Percentiles rank a stretch among this genome's conserved stretches.
These are phyloP conservation scores for Botrytis sinoallii DNA, from an alignment of 2,329 filamentous ascomycete species.

Conservation along the genomic window DNA sequence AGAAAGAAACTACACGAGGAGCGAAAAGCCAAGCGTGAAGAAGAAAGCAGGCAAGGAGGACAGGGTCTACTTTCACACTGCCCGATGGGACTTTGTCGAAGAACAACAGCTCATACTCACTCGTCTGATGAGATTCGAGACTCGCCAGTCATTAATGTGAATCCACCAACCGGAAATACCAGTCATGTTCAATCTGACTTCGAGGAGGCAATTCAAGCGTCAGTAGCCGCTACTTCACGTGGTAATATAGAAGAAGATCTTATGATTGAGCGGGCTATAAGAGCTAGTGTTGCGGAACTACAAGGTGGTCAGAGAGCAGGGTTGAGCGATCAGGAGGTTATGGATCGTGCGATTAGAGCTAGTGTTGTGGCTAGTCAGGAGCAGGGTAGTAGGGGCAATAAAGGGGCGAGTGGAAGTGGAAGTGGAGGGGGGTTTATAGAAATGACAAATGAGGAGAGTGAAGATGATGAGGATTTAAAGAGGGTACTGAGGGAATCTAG, in stretches of 20 bases:
- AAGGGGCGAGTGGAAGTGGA: constrained; percentile 12
- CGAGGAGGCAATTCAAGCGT: constrained; percentile 67
- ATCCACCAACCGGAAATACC: constrained; percentile 17
- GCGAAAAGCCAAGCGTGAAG: constrained; percentile 41
- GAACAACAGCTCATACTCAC: constrained; percentile 27
- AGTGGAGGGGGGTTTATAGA: constrained; percentile 12
- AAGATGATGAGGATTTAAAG: constrained; percentile 32
- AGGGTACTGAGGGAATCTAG: constrained; percentile 30
- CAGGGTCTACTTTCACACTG: constrained; percentile 25
- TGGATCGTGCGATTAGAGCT: constrained; percentile 49
- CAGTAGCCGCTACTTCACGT: constrained; percentile 66
- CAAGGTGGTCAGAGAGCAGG: constrained; percentile 38
- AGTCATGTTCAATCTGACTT: constrained; percentile 55
- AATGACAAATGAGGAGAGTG: background rate
- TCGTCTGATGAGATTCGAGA: constrained; percentile 26
- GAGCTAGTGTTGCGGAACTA: constrained; percentile 64
- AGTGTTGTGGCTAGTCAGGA: constrained; percentile 39
- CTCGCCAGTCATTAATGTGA: constrained; percentile 14
- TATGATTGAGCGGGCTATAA: constrained; percentile 68
- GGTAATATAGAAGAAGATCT: constrained; percentile 69
- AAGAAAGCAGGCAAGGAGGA: constrained; percentile 31
- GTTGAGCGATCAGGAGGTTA: constrained; percentile 40
- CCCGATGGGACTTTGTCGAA: constrained; percentile 29
- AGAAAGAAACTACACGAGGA: constrained; percentile 49
- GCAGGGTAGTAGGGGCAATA: background rate